Base-by-base conservation (phyloP, 75 land plant species). In the Larix kaempferi region DNA sequence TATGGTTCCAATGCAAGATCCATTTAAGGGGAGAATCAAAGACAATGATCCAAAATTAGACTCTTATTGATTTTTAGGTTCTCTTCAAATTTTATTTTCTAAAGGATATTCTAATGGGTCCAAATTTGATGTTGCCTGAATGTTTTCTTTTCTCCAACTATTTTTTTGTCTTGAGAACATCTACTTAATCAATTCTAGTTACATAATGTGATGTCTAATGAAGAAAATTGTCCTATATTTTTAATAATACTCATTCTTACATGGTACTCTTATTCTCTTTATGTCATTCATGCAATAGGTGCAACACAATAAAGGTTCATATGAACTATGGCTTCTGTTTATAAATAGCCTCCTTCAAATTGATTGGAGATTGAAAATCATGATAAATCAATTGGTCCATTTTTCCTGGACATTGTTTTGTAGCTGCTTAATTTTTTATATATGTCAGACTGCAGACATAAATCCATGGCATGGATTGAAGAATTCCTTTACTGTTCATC, bases 291-390 rank as follows among this genome's bases (percentile, higher is more conserved):
- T 44, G 82, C 22, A 81, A 49, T 87, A 96, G 99, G 87, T 94
- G 61, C 85, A 84, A 22, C 78, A 85, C 62, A 90, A 87, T 39
- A 76, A 84, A 81, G 76, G 77, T 54, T 94, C 93, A 33, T 96
- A 94, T 84, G 98, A 90, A 78, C 87, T 96, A n/a, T 94, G 97
- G 99, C 87, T 91, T 57, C 80, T 96, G 86, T 94, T 82, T 78
- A 88, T 94, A 27, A 89, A 91, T 74, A 96, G 94, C 74, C 80
- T 94, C 37, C 67, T 64, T 26, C 77, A 78, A 21, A 79, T 90
- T 16, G 56, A 65, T 69, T 78, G 81, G 56, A 84, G 85, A 44
- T 73, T 92, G 79, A 77, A 13, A 52, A 59, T 16, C 83, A 78
- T 62, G 67, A 1, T 6, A 81, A 71, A 37, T 59, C 82, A 72